phyloP scores from a whole-genome alignment of 306 rosid species.

The Alnus glutinosa region DNA sequence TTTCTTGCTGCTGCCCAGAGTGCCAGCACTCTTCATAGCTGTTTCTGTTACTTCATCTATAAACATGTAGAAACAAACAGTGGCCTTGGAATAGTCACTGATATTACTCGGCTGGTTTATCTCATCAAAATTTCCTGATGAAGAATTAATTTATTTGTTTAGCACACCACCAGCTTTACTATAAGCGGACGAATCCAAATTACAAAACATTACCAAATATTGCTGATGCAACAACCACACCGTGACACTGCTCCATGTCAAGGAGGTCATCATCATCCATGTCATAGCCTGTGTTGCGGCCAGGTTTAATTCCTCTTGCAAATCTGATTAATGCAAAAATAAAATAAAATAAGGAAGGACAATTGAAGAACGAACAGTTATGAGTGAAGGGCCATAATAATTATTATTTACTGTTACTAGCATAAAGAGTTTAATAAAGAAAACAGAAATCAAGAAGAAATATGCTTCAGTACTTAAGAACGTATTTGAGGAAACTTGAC shows the following conservation, averaged over 20 bases:
- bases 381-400: neutral
- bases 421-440: neutral
- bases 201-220: constrained; percentile 63
- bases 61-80: constrained; percentile 88
- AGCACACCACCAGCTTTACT: constrained; percentile 27
- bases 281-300: constrained; percentile 80
- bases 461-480: constrained; percentile 10
- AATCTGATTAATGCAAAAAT: constrained; percentile 56
- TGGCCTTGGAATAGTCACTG: constrained; percentile 65
- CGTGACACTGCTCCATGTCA: constrained; percentile 80
- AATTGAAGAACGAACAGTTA: constrained; percentile 23
- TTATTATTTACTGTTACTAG: neutral
- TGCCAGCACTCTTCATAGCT: constrained; percentile 51
- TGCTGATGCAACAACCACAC: constrained; percentile 94
- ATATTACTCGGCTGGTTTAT: constrained; percentile 75
- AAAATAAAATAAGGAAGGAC: neutral
- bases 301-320: constrained; percentile 72
- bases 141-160: constrained; percentile 22
- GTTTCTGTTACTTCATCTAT: constrained; percentile 78
- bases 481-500: constrained; percentile 4
- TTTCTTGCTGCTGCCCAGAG: constrained; percentile 56
- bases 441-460: constrained; percentile 12
- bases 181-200: constrained; percentile 18
- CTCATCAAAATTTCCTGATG: constrained; percentile 79
- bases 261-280: constrained; percentile 69